Conservation (phyloP, 805 yeast genomes). For the Candida xiaguanensis region DNA sequence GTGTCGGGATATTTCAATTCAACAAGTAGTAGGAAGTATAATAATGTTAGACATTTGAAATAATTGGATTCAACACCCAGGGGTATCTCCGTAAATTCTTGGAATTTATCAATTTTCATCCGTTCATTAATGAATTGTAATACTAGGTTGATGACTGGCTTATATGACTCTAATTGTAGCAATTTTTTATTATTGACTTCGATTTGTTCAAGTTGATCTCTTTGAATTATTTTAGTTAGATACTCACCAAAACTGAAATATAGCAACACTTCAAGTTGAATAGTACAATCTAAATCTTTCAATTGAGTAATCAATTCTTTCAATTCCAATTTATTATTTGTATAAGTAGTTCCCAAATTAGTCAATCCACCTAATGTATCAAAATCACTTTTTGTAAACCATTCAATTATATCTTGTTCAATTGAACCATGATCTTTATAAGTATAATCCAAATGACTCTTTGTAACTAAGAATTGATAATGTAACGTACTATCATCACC, state of each 20-base stretch:
- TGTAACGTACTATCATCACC: conserved; percentile 6
- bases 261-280: conserved; percentile 13
- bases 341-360: conserved; percentile 10
- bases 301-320: not conserved
- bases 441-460: conserved; percentile 27
- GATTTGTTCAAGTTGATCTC: conserved; percentile 13
- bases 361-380: conserved; percentile 17
- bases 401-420: conserved; percentile 30
- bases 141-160: conserved; percentile 8
- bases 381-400: conserved; percentile 36
- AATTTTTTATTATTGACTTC: conserved; percentile 10
- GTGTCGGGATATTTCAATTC: conserved; percentile 13
- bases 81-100: not conserved
- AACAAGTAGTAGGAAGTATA: conserved; percentile 30
- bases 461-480: conserved; percentile 27
- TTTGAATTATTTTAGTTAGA: conserved; percentile 2
- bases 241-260: conserved; percentile 28
- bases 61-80: conserved; percentile 12
- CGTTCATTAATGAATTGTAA: conserved; percentile 4
- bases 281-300: not conserved
- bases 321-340: conserved; percentile 1
- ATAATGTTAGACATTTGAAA: conserved; percentile 29
- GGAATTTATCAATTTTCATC: not conserved
- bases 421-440: conserved; percentile 25
- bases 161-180: conserved; percentile 6